phyloP scores from a whole-genome alignment of 768 basidiomycete genomes.

The Boletus sensibilis region DNA sequence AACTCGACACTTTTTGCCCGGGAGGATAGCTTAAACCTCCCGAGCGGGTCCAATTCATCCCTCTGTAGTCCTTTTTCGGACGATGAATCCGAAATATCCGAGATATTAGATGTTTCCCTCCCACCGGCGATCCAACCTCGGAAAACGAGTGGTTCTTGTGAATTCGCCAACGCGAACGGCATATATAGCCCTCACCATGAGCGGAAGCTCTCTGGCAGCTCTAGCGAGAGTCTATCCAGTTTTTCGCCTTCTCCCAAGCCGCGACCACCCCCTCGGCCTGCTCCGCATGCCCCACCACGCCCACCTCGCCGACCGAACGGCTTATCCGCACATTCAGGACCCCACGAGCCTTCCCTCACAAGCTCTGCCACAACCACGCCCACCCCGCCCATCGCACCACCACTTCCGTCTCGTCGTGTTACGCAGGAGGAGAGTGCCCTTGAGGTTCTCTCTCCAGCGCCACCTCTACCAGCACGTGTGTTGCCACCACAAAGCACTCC shows the following conservation, averaged over 20 bases:
- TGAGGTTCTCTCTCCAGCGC: conserved; percentile 12
- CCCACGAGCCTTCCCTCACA: neutral
- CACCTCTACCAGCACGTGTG: conserved; percentile 40
- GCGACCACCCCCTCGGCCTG: conserved; percentile 24
- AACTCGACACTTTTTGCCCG: conserved; percentile 19
- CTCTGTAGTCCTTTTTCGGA: conserved; percentile 32
- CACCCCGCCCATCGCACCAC: conserved; percentile 29
- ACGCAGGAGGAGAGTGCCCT: conserved; percentile 8
- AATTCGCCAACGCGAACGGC: neutral
- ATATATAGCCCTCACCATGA: conserved; percentile 1
- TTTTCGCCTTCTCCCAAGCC: conserved; percentile 14
- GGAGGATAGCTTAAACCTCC: conserved; percentile 23
- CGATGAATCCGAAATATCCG: conserved; percentile 29
- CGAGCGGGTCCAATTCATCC: conserved; percentile 22
- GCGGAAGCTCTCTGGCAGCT: conserved; percentile 22
- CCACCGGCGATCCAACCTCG: conserved; percentile 6
- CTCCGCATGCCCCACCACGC: conserved; percentile 16
- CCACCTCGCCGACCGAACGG: conserved; percentile 20
- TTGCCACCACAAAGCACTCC: neutral
- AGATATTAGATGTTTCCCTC: conserved; percentile 16
- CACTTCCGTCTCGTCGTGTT: conserved; percentile 41
- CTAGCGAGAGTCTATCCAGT: conserved; percentile 19
- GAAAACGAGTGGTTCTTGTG: conserved; percentile 9
- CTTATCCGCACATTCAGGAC: neutral
- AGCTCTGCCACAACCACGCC: conserved; percentile 8